Evolutionary conservation across 371 early-diverging fungal genomes (phyloP), one percentile per base, ranked within the genome.

Genomic region (Sporodiniella umbellata): DNA sequence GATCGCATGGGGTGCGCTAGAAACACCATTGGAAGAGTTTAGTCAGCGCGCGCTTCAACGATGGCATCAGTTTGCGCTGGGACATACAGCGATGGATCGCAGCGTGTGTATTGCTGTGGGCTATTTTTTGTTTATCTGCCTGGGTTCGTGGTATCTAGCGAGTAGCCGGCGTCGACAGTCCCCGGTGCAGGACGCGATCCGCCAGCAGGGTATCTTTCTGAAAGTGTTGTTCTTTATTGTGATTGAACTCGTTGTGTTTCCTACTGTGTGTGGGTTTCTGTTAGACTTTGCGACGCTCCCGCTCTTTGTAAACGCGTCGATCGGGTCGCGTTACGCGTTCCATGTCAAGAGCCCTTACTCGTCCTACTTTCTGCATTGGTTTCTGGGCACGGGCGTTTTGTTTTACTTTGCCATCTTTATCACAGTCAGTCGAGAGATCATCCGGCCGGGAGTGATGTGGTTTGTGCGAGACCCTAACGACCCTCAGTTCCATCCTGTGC

Each of bases 401-500:
- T 92, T 92, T 61, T 84, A 90, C 51, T 89, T 96, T 71, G 88
- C 97, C 3, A 71, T 83, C 15, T 93, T 93, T 63, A 85, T 97
- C 11, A 62, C 86, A 10, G 70, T 82, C 25, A 87, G 92, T 19
- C 83, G 96, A 23, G 83, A 86, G 33, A 76, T 91, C 3, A 83
- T 95, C 6, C 87, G 96, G 4, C 89, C 90, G 0, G 95, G 96
- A 15, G 92, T 96, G 19, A 83, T 96, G 80, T 95, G 96, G 95
- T 96, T 95, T 60, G 90, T 96, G 43, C 86, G 96, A 30, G 94
- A 97, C 53, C 96, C 98, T 3, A 92, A 92, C 46, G 96, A 96
- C 62, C 93, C 94, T 5, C 84, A 89, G 23, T 94, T 93, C 65
- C 87, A 93, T 54, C 94, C 96, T 1, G 86, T 97, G 46, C 86